Evolutionary conservation across 208 protist species (phyloP).

Genomic region (Acanthamoeba culbertsoni): DNA sequence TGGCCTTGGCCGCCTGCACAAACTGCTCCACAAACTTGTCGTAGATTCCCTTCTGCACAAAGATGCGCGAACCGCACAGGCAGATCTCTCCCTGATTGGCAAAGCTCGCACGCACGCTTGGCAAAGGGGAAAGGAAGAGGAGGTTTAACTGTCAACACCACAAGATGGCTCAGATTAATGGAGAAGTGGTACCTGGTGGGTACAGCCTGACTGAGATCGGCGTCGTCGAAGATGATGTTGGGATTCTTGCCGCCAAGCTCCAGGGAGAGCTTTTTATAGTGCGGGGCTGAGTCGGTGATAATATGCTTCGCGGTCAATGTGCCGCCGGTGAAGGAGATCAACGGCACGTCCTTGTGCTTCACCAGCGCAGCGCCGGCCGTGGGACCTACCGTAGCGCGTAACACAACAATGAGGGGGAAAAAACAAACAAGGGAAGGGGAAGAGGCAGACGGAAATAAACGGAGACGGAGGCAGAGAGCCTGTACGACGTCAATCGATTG

Average conservation of each 20-base stretch:
- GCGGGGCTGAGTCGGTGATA: conserved; percentile 50
- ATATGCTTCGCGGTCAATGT: conserved; percentile 65
- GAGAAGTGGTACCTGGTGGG: conserved; percentile 28
- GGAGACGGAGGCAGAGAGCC: too few relatives aligned
- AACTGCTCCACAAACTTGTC: conserved; percentile 82
- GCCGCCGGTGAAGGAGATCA: conserved; percentile 86
- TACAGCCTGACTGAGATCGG: conserved; percentile 64
- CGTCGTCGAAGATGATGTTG: conserved; percentile 81
- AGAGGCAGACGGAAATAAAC: too few relatives aligned
- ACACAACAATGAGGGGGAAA: too few relatives aligned
- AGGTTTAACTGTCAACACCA: neutral
- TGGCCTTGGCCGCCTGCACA: conserved; percentile 58
- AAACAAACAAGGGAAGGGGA: too few relatives aligned
- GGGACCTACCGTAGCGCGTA: conserved; percentile 66
- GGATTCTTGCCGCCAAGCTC: conserved; percentile 89
- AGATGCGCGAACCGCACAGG: conserved; percentile 81
- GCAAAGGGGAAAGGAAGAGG: neutral
- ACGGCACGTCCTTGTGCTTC: conserved; percentile 69
- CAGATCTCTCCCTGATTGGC: conserved; percentile 85
- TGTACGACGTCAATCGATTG: neutral
- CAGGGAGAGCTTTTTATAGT: conserved; percentile 84
- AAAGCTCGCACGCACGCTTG: conserved; percentile 64
- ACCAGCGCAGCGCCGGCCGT: conserved; percentile 78
- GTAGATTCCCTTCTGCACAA: conserved; percentile 83
- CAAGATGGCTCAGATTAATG: too few relatives aligned